A percentile compares a stretch with the other conserved stretches of the same genome.
phyloP scores from a whole-genome alignment of 1,139 yeast genomes.

The Geotrichum bryndzae region DNA sequence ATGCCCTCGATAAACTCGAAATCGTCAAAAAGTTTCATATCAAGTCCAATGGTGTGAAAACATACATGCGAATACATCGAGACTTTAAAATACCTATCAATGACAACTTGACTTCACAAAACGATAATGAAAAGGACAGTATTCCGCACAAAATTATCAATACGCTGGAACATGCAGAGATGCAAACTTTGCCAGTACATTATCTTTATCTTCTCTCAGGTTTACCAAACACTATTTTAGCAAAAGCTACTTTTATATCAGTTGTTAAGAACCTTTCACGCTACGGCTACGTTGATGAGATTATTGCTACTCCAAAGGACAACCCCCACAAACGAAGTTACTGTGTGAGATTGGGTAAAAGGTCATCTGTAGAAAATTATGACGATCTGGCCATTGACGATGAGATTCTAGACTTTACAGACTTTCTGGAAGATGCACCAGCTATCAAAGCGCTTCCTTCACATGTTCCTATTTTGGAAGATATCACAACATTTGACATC shows the following conservation, averaged over 20 bases:
- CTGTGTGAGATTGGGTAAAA: conserved; percentile 1
- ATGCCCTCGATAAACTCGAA: conserved; percentile 9
- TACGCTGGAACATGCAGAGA: neutral
- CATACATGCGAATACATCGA: neutral
- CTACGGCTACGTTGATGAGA: neutral
- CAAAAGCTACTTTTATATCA: conserved; percentile 2
- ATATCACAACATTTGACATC: neutral
- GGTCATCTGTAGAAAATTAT: neutral
- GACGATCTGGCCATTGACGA: conserved; percentile 1
- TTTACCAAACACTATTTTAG: conserved; percentile 5
- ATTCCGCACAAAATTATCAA: neutral
- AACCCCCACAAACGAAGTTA: neutral
- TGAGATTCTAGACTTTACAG: neutral
- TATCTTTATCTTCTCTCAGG: neutral
- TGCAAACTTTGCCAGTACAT: neutral
- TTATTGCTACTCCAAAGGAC: neutral
- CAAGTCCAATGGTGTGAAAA: neutral
- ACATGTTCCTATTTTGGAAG: neutral
- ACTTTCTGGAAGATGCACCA: neutral
- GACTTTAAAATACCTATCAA: neutral
- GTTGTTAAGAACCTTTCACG: conserved; percentile 1
- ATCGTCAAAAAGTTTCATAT: conserved; percentile 3
- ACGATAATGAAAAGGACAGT: neutral
- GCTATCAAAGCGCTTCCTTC: neutral
- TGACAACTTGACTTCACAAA: neutral